Conservation (phyloP, 2,329 filamentous ascomycete species). For the Zarea fungicola region DNA sequence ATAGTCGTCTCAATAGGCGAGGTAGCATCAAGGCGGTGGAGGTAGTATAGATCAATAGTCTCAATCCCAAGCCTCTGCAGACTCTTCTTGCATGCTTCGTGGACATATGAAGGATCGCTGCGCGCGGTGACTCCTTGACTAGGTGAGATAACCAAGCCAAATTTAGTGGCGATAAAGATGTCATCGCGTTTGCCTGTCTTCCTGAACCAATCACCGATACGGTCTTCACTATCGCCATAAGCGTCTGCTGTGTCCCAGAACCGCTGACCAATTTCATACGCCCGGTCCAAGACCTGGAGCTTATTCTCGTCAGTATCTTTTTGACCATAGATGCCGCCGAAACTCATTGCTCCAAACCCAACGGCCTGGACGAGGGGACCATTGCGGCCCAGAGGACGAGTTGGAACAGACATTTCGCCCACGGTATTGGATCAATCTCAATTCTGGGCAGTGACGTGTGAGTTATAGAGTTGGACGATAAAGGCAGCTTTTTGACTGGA, state of each 20-base stretch:
- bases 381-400: slow-evolving; percentile 33
- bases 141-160: slow-evolving; percentile 23
- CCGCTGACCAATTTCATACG: slow-evolving; percentile 34
- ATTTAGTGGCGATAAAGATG: slow-evolving; percentile 45
- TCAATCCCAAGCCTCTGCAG: slow-evolving; percentile 44
- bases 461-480: no score
- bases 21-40: slow-evolving; percentile 43
- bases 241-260: slow-evolving; percentile 41
- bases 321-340: slow-evolving; percentile 19
- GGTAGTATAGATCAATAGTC: slow-evolving; percentile 52
- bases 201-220: slow-evolving; percentile 47
- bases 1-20: slow-evolving; percentile 47
- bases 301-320: slow-evolving; percentile 27
- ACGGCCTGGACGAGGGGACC: slow-evolving; percentile 40
- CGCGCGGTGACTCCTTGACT: slow-evolving; percentile 12
- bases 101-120: slow-evolving; percentile 26
- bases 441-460: no score
- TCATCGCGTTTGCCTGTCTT: slow-evolving; percentile 41
- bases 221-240: slow-evolving; percentile 42
- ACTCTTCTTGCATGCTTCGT: slow-evolving; percentile 24
- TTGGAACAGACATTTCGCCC: slow-evolving; percentile 11
- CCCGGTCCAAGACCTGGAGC: slow-evolving; percentile 35
- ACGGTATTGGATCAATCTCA: no score
- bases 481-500: no score
- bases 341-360: slow-evolving; percentile 42